Evolutionary conservation across 306 rosid species (phyloP).

Genomic region (Arachis hypogaea): DNA sequence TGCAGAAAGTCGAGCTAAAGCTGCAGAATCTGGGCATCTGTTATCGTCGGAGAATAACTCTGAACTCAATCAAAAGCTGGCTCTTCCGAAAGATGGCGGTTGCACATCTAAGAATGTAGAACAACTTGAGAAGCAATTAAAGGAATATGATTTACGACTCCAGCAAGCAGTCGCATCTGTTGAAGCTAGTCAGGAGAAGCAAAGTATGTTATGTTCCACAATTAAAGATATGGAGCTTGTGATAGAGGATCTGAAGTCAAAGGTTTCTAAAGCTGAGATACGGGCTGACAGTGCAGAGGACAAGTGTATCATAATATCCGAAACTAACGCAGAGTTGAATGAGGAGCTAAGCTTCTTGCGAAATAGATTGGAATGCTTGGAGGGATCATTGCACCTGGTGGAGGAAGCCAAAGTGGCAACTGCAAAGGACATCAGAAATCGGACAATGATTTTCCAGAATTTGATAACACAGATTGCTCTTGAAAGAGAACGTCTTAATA

Average conservation of each 20-base stretch:
- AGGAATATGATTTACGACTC: slow-evolving; percentile 57
- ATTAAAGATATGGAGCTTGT: slow-evolving; percentile 77
- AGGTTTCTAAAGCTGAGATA: slow-evolving; percentile 72
- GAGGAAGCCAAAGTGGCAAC: slow-evolving; percentile 71
- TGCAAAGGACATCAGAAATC: slow-evolving; percentile 67
- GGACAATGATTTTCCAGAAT: slow-evolving; percentile 58
- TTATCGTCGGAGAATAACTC: slow-evolving; percentile 43
- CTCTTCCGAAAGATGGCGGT: slow-evolving; percentile 45
- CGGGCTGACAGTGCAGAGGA: slow-evolving; percentile 79
- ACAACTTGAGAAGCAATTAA: slow-evolving; percentile 61
- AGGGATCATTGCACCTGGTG: slow-evolving; percentile 67
- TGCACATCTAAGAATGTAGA: slow-evolving; percentile 48
- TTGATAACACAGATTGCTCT: slow-evolving; percentile 74
- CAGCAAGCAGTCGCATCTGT: slow-evolving; percentile 81
- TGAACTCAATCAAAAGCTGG: slow-evolving; percentile 53
- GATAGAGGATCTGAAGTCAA: slow-evolving; percentile 73
- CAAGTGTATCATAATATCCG: slow-evolving; percentile 69
- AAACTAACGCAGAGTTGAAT: slow-evolving; percentile 66
- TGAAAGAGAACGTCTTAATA: slow-evolving; percentile 91
- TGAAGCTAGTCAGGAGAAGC: slow-evolving; percentile 89
- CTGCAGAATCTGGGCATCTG: slow-evolving; percentile 51
- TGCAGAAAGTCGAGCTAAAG: slow-evolving; percentile 56
- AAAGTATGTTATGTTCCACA: slow-evolving; percentile 62
- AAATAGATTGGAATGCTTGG: slow-evolving; percentile 64
- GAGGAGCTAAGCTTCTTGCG: slow-evolving; percentile 71